Base-by-base conservation (phyloP, 352 stramenopile species). In the Vaucheria bursata region DNA sequence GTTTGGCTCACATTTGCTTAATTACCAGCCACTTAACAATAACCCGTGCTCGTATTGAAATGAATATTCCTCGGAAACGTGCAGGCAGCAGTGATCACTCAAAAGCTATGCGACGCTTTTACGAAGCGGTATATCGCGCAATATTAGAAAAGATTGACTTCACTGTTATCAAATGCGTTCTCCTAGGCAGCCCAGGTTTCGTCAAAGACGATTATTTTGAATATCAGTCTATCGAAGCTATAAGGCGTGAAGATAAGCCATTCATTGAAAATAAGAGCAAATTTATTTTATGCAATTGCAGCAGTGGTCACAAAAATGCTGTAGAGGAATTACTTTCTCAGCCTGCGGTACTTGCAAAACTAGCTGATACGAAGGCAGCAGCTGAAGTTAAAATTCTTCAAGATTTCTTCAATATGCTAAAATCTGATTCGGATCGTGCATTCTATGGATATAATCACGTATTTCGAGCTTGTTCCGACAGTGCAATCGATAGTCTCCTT, bases 121-220 rank as follows among this genome's bases (percentile, higher is more conserved):
- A 97, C 85, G 91, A 97, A 78, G 94, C 94, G 65, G 89, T 98
- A 40, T 96, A 98, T 85, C 89, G 92, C 73, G 77, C 73, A 53
- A 18, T n/a, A 25, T 29, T 18, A 18, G 7, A 40, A 4, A 73
- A 71, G 1, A n/a, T 52, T 36, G 65, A 71, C 37, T 52, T 71
- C n/a, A 3, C 65, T 4, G 36, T 0, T n/a, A 3, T 71, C 32
- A 98, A 98, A 85, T 95, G 90, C 73, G 87, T 98, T 72, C 84
- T 99, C 72, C 74, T 98, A 0, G 96, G 92, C 59, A 96, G 90
- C 78, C 95, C 95, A 8, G 95, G 95, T 12, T 97, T 97, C 71
- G 90, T 97, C 75, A 98, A 98, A 82, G 94, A 98, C 77, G 94
- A 99, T 79, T 98, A 98, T 85, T 95, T 95, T 86, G 95, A 97